Percentiles rank a stretch among this genome's conserved stretches.
These are phyloP conservation scores for Talaromyces funiculosus DNA, from an alignment of 2,329 filamentous ascomycete species.

Conservation along the genomic window DNA sequence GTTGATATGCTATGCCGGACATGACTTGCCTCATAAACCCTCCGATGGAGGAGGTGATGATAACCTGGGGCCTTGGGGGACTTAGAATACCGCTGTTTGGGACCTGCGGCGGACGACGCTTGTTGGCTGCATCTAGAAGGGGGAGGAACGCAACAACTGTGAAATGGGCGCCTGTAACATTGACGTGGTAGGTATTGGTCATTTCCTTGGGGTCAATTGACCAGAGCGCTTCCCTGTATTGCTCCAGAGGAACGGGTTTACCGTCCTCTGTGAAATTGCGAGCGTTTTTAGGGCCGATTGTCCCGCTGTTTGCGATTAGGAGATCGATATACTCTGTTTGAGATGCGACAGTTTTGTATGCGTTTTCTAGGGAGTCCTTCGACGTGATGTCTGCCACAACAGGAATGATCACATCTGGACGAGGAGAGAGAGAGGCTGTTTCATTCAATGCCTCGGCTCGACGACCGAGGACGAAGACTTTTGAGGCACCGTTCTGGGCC, in stretches of 20 bases:
- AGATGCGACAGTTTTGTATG: slow-evolving; percentile 37
- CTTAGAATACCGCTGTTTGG: neutral
- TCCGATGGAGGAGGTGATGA: slow-evolving; percentile 20
- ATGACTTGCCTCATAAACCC: slow-evolving; percentile 21
- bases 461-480: slow-evolving; percentile 50
- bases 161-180: slow-evolving; percentile 28
- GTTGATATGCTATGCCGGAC: slow-evolving; percentile 17
- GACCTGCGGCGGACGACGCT: slow-evolving; percentile 5
- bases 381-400: slow-evolving; percentile 42
- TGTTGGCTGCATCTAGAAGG: slow-evolving; percentile 31
- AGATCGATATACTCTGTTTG: slow-evolving; percentile 47
- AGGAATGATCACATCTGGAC: slow-evolving; percentile 34
- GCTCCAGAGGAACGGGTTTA: neutral
- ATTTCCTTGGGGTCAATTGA: slow-evolving; percentile 23
- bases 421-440: slow-evolving; percentile 13
- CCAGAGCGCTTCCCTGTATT: slow-evolving; percentile 30
- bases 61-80: slow-evolving; percentile 18
- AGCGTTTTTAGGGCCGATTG: slow-evolving; percentile 37
- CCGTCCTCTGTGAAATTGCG: slow-evolving; percentile 28
- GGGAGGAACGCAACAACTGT: slow-evolving; percentile 30
- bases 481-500: slow-evolving; percentile 45
- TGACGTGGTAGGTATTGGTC: slow-evolving; percentile 23
- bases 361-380: slow-evolving; percentile 35
- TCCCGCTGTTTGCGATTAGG: slow-evolving; percentile 47
- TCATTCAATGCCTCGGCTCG: slow-evolving; percentile 37